phyloP scores from a whole-genome alignment of 2,329 filamentous ascomycete species.

The Curvularia spicifera region DNA sequence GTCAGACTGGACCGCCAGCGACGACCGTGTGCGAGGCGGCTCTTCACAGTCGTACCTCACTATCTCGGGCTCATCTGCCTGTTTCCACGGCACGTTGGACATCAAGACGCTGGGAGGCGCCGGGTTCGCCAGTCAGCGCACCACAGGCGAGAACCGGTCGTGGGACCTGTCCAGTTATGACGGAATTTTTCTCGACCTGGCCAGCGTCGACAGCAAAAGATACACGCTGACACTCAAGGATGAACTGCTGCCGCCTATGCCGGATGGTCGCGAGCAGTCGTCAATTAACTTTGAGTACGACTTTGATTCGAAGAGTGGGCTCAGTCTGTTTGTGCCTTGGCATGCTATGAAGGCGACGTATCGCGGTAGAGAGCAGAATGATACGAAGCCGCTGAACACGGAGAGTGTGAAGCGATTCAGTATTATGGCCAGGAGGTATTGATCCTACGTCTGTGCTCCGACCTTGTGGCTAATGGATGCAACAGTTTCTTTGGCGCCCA shows the following conservation, averaged over 20 bases:
- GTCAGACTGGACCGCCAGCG: slow-evolving; percentile 70
- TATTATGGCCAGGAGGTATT: slow-evolving; percentile 81
- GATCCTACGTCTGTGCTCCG: neutral
- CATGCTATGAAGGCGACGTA: slow-evolving; percentile 73
- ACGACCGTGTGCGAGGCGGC: slow-evolving; percentile 80
- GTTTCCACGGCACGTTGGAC: slow-evolving; percentile 73
- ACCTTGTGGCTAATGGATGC: slow-evolving; percentile 24
- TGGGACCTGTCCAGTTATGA: slow-evolving; percentile 71
- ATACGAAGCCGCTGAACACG: slow-evolving; percentile 65
- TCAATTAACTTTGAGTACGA: slow-evolving; percentile 73
- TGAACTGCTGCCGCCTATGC: slow-evolving; percentile 61
- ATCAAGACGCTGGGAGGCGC: slow-evolving; percentile 77
- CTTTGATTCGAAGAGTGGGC: slow-evolving; percentile 26
- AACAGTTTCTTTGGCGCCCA: slow-evolving; percentile 76
- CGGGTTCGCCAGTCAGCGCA: slow-evolving; percentile 81
- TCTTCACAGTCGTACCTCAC: slow-evolving; percentile 64
- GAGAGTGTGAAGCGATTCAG: slow-evolving; percentile 69
- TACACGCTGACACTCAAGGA: slow-evolving; percentile 82
- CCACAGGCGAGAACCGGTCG: slow-evolving; percentile 59
- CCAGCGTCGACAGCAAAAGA: slow-evolving; percentile 65
- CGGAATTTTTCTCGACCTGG: slow-evolving; percentile 64
- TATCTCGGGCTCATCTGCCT: slow-evolving; percentile 49
- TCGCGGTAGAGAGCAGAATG: slow-evolving; percentile 68
- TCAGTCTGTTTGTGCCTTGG: slow-evolving; percentile 66
- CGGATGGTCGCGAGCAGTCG: slow-evolving; percentile 73